Percentiles rank a stretch among this genome's conserved stretches.
Conservation (phyloP, 495 filamentous ascomycete genomes). For the Aspergillus heteromorphus region DNA sequence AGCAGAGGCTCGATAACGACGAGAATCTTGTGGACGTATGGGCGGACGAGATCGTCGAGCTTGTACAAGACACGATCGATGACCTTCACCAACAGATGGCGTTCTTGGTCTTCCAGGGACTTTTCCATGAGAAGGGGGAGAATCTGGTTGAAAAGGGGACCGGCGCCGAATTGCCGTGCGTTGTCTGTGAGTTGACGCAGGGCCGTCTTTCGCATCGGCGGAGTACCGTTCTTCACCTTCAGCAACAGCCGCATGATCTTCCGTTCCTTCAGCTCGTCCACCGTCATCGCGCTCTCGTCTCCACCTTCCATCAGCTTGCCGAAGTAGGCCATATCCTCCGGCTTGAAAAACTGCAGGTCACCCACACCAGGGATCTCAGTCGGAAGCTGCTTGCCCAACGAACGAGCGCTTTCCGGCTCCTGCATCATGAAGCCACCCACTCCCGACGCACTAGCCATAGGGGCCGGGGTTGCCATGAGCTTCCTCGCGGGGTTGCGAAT, state of each 20-base stretch:
- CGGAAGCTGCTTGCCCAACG: conserved; percentile 85
- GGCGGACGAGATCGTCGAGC: conserved; percentile 92
- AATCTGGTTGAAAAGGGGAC: conserved; percentile 95
- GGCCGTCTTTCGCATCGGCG: conserved; percentile 99
- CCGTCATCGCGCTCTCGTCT: conserved; percentile 86
- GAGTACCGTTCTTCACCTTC: conserved; percentile 99
- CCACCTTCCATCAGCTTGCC: conserved; percentile 92
- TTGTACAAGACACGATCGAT: conserved; percentile 99
- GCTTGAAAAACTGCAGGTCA: conserved; percentile 97
- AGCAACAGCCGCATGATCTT: conserved; percentile 97
- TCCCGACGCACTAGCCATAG: conserved; percentile 54
- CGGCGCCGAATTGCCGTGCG: conserved; percentile 92
- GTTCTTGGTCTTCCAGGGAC: conserved; percentile 95
- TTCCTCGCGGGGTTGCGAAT: conserved; percentile 71
- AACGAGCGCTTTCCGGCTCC: conserved; percentile 74
- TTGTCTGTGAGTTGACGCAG: conserved; percentile 97
- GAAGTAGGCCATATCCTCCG: conserved; percentile 98
- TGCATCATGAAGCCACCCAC: conserved; percentile 96
- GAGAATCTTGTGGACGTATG: conserved; percentile 96
- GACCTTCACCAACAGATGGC: conserved; percentile 97
- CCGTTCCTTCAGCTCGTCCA: conserved; percentile 94
- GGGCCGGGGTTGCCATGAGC: conserved; percentile 68
- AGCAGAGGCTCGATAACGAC: conserved; percentile 98
- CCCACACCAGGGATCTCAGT: conserved; percentile 97
- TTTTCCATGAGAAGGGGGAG: conserved; percentile 98